These are phyloP conservation scores for Moricandia moricandioides DNA, from an alignment of 345 rosid species.

Conservation along the genomic window DNA sequence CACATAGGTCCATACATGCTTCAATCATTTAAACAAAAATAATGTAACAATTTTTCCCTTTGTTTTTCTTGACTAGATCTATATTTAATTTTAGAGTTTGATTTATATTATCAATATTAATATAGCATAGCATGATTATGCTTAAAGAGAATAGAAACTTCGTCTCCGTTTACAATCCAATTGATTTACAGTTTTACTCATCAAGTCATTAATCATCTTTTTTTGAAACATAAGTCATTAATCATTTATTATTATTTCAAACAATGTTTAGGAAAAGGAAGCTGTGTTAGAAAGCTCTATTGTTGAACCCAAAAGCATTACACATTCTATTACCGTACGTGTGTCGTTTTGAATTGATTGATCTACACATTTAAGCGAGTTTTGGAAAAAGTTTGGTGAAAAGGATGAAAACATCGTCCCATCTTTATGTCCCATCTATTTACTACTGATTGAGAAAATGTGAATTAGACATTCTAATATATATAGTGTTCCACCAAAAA, in stretches of 20 bases:
- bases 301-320: not conserved
- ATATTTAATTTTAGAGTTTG: not conserved
- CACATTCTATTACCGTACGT: not conserved
- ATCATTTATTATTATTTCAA: not conserved
- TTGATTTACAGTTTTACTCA: not conserved
- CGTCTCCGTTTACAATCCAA: not conserved
- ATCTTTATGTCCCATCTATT: not conserved
- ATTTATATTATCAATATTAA: too few species aligned
- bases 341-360: not conserved
- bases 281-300: not conserved
- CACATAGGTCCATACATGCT: not conserved
- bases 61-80: not conserved
- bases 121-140: not conserved
- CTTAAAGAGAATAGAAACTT: not conserved
- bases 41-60: not conserved
- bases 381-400: not conserved
- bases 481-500: too few species aligned
- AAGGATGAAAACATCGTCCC: not conserved
- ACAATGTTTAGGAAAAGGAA: not conserved
- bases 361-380: not conserved
- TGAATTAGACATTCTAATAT: too few species aligned
- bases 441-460: not conserved
- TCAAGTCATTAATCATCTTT: not conserved
- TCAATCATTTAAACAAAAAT: not conserved
- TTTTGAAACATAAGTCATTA: too few species aligned